Conservation (phyloP, 2,329 filamentous ascomycete genomes). For the Neoarthrinium moseri region DNA sequence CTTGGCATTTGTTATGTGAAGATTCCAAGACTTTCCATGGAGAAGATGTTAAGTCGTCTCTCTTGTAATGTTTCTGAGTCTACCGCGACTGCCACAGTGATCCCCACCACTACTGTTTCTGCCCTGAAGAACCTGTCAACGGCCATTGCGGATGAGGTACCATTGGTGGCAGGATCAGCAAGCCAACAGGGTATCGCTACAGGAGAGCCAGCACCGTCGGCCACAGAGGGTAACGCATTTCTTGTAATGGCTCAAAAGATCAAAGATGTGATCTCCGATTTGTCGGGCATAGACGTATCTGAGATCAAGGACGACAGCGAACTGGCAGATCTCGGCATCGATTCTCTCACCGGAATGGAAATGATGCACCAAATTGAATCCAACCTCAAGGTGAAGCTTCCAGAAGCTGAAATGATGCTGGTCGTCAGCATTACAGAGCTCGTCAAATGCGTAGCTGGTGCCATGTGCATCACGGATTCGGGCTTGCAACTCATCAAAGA, state of each 20-base stretch:
- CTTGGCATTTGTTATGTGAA: slow-evolving; percentile 28
- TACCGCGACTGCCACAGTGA: not conserved
- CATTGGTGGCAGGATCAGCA: no score
- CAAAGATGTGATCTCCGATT: slow-evolving; percentile 10
- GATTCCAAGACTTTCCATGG: slow-evolving; percentile 11
- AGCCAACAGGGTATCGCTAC: not conserved
- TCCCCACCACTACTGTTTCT: not conserved
- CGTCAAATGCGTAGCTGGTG: slow-evolving; percentile 7
- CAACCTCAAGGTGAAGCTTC: slow-evolving; percentile 31
- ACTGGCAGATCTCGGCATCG: slow-evolving; percentile 42
- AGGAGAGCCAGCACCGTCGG: not conserved
- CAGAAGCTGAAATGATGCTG: slow-evolving; percentile 24
- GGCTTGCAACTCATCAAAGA: not conserved
- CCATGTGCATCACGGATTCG: slow-evolving; percentile 5
- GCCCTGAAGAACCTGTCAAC: not conserved
- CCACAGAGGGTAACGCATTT: not conserved
- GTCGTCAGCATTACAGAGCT: slow-evolving; percentile 18
- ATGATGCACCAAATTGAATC: slow-evolving; percentile 37
- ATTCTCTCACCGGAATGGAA: slow-evolving; percentile 49
- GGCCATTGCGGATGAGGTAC: not conserved
- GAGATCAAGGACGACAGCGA: slow-evolving; percentile 32
- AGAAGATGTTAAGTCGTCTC: not conserved
- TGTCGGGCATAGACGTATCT: slow-evolving; percentile 30
- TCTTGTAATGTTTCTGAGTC: not conserved
- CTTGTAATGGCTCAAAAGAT: not conserved